phyloP scores from a whole-genome alignment of 1,284 basidiomycete genomes.

The Pholiota adiposa region DNA sequence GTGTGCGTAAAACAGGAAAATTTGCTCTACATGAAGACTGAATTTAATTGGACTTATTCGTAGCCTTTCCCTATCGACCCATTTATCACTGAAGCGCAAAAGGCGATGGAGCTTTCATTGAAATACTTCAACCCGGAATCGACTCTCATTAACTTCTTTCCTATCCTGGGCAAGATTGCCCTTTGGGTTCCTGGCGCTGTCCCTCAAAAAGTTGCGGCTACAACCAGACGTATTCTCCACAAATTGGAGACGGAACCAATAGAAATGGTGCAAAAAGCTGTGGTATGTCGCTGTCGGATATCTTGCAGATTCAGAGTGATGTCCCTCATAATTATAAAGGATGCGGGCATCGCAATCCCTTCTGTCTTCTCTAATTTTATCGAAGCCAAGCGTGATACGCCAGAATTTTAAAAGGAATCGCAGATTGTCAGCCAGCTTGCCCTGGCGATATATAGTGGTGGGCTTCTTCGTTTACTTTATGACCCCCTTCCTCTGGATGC shows the following conservation, averaged over 20 bases:
- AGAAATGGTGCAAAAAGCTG: constrained; percentile 32
- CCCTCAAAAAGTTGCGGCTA: constrained; percentile 30
- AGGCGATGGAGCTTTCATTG: constrained; percentile 17
- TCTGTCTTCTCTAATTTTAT: constrained; percentile 31
- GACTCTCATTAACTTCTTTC: constrained; percentile 27
- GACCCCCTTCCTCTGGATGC: too few relatives aligned
- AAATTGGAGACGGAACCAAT: constrained; percentile 34
- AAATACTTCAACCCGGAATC: constrained; percentile 20
- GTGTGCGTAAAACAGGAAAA: constrained; percentile 28
- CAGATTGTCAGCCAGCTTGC: constrained; percentile 28
- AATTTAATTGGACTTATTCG: background rate
- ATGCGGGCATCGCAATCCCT: constrained; percentile 23
- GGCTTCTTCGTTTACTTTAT: too few relatives aligned
- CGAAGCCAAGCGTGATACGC: constrained; percentile 20
- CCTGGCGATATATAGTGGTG: constrained; percentile 22
- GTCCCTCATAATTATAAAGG: constrained; percentile 12
- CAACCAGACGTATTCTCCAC: constrained; percentile 28
- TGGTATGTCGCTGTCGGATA: constrained; percentile 29
- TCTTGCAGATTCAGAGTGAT: too few relatives aligned
- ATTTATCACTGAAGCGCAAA: constrained; percentile 27
- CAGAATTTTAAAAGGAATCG: constrained; percentile 18
- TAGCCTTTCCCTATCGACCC: constrained; percentile 29
- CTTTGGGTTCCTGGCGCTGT: constrained; percentile 40
- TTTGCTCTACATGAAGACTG: too few relatives aligned
- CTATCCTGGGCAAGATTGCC: constrained; percentile 32